phyloP scores from a whole-genome alignment of 805 yeast genomes.

The Myxozyma nipponensis region DNA sequence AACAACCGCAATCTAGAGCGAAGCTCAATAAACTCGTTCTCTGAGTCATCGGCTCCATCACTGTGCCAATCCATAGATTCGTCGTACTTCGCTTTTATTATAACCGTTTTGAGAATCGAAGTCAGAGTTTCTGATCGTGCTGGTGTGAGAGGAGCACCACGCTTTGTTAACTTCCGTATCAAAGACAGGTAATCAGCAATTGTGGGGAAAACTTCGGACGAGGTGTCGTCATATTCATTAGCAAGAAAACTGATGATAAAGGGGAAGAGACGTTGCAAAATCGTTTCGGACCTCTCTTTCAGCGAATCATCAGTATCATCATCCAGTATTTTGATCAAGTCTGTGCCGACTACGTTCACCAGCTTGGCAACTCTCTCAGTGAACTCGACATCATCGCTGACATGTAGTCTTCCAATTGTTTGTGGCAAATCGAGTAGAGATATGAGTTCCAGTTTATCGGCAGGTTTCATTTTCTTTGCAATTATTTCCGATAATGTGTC shows the following conservation, averaged over 20 bases:
- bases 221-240: slow-evolving; percentile 85
- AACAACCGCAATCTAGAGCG: slow-evolving; percentile 69
- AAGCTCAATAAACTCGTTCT: slow-evolving; percentile 74
- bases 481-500: slow-evolving; percentile 60
- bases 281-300: slow-evolving; percentile 8
- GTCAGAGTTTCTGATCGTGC: slow-evolving; percentile 49
- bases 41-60: slow-evolving; percentile 62
- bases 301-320: slow-evolving; percentile 29
- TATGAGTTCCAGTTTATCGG: slow-evolving; percentile 64
- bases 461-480: slow-evolving; percentile 73
- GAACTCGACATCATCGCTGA: slow-evolving; percentile 55
- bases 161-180: slow-evolving; percentile 52
- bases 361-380: slow-evolving; percentile 73
- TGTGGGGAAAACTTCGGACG: slow-evolving; percentile 77
- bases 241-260: slow-evolving; percentile 63
- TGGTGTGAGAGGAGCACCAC: slow-evolving; percentile 39
- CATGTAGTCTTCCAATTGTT: slow-evolving; percentile 43
- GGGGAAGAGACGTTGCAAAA: slow-evolving; percentile 64
- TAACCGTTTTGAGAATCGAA: slow-evolving; percentile 62
- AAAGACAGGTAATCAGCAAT: slow-evolving; percentile 68
- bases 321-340: slow-evolving; percentile 65
- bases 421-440: slow-evolving; percentile 63
- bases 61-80: slow-evolving; percentile 58
- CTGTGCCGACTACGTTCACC: slow-evolving; percentile 68
- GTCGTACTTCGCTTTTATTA: slow-evolving; percentile 76